Percentiles rank a stretch among this genome's conserved stretches.
phyloP scores from a whole-genome alignment of 2,329 filamentous ascomycete species.

The Ascochyta lentis region DNA sequence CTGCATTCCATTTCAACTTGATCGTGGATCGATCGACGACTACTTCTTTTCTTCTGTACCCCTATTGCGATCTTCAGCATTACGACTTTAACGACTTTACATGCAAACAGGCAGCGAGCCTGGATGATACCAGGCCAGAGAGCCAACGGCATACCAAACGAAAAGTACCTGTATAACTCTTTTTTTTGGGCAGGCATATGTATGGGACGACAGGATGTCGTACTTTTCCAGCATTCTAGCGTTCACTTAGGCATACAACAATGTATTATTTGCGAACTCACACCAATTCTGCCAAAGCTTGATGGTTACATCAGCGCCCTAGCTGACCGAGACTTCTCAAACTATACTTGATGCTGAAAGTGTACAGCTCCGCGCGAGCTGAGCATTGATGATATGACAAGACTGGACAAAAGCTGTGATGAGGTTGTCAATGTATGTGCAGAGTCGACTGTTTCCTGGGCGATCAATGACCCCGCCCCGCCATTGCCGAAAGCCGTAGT shows the following conservation, averaged over 20 bases:
- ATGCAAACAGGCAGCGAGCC: conserved; percentile 36
- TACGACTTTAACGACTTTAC: conserved; percentile 39
- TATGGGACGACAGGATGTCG: conserved; percentile 20
- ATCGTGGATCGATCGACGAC: conserved; percentile 28
- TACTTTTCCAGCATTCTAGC: conserved; percentile 26
- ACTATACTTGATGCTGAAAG: not conserved
- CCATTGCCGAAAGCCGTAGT: conserved; percentile 17
- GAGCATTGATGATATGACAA: not conserved
- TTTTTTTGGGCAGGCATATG: conserved; percentile 22
- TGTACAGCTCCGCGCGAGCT: not conserved
- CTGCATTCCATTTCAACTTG: conserved; percentile 48
- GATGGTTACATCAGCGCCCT: not conserved
- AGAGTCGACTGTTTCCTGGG: not conserved
- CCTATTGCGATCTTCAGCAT: conserved; percentile 25
- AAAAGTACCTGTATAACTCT: conserved; percentile 25
- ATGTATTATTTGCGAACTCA: conserved; percentile 15
- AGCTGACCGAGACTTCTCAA: not conserved
- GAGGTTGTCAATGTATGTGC: conserved; percentile 1
- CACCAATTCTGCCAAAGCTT: not conserved
- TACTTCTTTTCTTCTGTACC: conserved; percentile 31
- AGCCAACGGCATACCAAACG: conserved; percentile 31
- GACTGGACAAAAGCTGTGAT: not conserved
- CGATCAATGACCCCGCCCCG: conserved; percentile 22
- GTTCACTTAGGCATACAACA: conserved; percentile 16
- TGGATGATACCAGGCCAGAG: conserved; percentile 45